Base-by-base conservation (phyloP, 768 basidiomycete genomes). In the Botryobasidium botryosum region DNA sequence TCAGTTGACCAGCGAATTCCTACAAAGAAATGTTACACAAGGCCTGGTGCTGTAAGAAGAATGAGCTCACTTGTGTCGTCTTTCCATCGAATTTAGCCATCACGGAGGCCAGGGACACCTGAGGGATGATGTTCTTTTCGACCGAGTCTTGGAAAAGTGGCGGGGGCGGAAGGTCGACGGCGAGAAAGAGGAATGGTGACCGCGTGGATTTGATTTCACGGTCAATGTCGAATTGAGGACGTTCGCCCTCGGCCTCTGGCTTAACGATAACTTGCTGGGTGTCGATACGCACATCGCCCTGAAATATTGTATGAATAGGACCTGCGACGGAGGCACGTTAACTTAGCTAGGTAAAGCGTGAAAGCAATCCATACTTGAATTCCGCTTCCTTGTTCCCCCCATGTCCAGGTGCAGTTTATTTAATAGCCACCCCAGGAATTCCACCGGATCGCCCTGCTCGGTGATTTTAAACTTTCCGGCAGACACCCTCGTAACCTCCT, bases 81-180 rank as follows among this genome's bases (percentile, higher is more conserved):
- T 65, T 67, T 12, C 94, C 94, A 61, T 97, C 87, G 61, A 90
- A 99, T 62, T 99, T 99, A 17, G 81, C 72, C 20, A 97, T 69
- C 24, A 97, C 79, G 8, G 79, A 77, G 47, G 88, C 76, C 46
- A 99, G 77, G 37, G 80, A 81, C 49, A 94, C 86, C 69, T 99
- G 94, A 26, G 94, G 94, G 51, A 97, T 94, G 59, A 99, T 97
- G 60, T 97, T 96, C 65, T 94, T 94, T 66, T 94, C 90, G 37
- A 92, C 73, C 3, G 83, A 64, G 57, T 96, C 91, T 62, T 96
- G 92, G 63, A 97, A 99, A 31, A 99, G 64, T 13, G 92, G 94
- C n/a, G 90, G 90, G 1, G 94, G 84, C 15, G 94, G 94, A 21
- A 97, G 71, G 64, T 99, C 94, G 24, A 97, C 76, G 1, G 92